Percentiles rank a stretch among this genome's conserved stretches.
Evolutionary conservation across 495 filamentous ascomycete genomes (phyloP).

Genomic region (Pyrenula aspistea): DNA sequence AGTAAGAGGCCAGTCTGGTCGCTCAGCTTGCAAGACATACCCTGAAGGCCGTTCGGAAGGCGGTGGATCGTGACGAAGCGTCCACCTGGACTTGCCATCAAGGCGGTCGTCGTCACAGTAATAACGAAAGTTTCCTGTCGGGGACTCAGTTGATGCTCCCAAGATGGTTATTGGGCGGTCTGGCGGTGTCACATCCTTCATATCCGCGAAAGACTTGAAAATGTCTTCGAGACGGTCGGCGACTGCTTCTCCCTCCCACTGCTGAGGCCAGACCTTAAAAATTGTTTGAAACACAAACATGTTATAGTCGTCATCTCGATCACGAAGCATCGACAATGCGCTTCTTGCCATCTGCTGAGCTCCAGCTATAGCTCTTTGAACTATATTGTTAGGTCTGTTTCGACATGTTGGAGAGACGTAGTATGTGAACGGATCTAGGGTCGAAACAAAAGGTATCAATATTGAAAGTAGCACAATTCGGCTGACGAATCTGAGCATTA

Average conservation of each 20-base stretch:
- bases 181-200: neutral
- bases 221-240: neutral
- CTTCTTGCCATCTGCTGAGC: neutral
- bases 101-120: neutral
- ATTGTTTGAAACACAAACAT: neutral
- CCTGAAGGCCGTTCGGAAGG: neutral
- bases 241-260: neutral
- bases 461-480: neutral
- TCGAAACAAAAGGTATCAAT: neutral
- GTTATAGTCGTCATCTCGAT: neutral
- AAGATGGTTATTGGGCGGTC: neutral
- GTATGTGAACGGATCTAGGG: neutral
- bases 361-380: neutral
- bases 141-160: neutral
- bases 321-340: neutral
- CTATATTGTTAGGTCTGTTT: neutral
- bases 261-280: neutral
- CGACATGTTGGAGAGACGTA: neutral
- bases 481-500: no score
- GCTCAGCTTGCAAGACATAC: neutral
- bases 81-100: neutral
- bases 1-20: neutral
- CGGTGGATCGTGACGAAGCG: neutral
- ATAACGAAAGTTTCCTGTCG: neutral
- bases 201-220: neutral